Evolutionary conservation across 108 stramenopile species (phyloP).

Genomic region (Cyclostephanos tholiformis): DNA sequence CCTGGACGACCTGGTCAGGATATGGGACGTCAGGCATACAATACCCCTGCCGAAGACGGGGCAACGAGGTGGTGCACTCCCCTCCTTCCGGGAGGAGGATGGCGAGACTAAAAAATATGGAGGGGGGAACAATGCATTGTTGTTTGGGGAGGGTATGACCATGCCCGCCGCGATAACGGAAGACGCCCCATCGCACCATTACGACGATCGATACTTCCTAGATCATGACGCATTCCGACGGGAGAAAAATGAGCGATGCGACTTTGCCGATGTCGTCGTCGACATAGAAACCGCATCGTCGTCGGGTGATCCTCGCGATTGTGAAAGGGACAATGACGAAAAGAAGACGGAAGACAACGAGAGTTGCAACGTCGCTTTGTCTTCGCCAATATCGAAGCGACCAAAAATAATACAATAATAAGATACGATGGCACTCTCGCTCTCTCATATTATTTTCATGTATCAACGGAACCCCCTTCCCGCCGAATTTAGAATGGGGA

Average conservation of each 20-base stretch:
- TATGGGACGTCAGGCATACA: conserved; percentile 68
- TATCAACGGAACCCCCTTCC: no score
- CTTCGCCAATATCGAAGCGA: conserved; percentile 22
- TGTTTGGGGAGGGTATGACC: no score
- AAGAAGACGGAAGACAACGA: conserved; percentile 10
- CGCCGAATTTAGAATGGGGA: no score
- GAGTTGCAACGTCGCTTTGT: neutral
- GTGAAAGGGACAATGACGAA: no score
- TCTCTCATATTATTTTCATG: no score
- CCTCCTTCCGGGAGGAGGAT: no score
- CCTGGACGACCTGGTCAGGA: conserved; percentile 65
- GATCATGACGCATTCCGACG: conserved; percentile 39
- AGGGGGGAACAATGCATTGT: no score
- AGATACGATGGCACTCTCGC: neutral
- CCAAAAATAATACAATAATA: conserved; percentile 16
- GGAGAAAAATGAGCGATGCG: conserved; percentile 10
- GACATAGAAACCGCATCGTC: conserved; percentile 5
- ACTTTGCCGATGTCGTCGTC: neutral
- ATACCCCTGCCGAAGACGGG: conserved; percentile 15
- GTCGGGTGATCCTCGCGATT: no score
- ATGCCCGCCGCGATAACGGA: neutral
- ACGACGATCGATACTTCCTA: conserved; percentile 58
- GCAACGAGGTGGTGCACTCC: no score
- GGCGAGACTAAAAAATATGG: no score
- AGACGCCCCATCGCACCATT: conserved; percentile 41